phyloP scores from a whole-genome alignment of 2,329 filamentous ascomycete species.

The Arthrobotrys musiformis region DNA sequence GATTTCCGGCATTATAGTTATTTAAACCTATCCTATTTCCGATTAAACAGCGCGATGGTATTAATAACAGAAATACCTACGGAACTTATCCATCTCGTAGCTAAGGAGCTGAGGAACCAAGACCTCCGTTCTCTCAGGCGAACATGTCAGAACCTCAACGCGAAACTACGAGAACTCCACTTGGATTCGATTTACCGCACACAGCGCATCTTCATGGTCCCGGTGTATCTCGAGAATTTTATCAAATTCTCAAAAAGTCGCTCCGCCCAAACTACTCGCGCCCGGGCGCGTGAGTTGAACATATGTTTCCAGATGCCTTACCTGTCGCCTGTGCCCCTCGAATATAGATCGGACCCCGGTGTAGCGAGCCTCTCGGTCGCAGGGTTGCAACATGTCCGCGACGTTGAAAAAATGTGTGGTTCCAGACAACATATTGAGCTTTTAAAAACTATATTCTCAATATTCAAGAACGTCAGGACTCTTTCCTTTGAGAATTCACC shows the following conservation, averaged over 20 bases:
- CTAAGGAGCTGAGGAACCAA: background rate
- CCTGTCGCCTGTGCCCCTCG: background rate
- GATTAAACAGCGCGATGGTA: background rate
- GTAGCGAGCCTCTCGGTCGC: background rate
- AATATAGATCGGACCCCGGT: background rate
- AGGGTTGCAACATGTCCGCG: background rate
- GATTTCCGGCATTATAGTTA: too few species aligned
- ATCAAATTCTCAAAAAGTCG: background rate
- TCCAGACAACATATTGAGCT: background rate
- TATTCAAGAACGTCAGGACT: background rate
- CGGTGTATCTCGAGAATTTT: constrained; percentile 9
- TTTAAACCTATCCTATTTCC: background rate
- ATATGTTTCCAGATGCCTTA: background rate
- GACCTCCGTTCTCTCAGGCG: constrained; percentile 21
- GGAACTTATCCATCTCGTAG: background rate
- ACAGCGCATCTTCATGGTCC: background rate
- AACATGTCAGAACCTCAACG: constrained; percentile 11
- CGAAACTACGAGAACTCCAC: background rate
- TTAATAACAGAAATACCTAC: background rate
- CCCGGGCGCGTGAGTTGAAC: background rate
- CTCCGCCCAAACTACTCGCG: background rate
- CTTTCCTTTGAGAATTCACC: background rate
- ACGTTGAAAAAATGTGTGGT: background rate
- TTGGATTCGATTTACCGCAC: background rate
- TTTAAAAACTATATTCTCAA: background rate